Evolutionary conservation across 805 yeast species (phyloP), one percentile per base, ranked within the genome.

Genomic region (Lipomyces mesembrius): DNA sequence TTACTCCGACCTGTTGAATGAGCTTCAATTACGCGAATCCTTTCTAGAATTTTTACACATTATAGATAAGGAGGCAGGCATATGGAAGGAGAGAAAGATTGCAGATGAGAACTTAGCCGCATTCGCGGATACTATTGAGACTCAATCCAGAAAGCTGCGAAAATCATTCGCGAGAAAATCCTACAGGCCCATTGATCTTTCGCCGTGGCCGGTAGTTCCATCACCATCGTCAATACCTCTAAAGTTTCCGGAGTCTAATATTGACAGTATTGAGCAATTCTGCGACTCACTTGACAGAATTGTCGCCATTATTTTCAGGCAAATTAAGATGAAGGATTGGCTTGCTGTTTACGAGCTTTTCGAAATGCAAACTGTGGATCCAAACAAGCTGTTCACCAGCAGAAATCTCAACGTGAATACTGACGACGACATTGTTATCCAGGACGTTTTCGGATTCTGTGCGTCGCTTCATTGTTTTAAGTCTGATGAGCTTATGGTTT

Each of bases 251-350:
- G 63, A 55, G 4, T 22, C 39, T 14, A 34, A 46, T 3, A 20
- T 67, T 9, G 67, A 60, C 1, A 61, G 66, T 4, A 83, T 92
- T 66, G 88, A 88, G 66, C 79, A 81, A 59, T 89, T 91, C 77
- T 81, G 91, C 27, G 84, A 83, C 63, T 83, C 83, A 57, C 77
- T 93, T 66, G 94, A 93, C 77, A 79, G 81, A 20, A 79, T 91
- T 6, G 82, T 90, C 34, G 80, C 84, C 1, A 83, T 84, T 2
- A 81, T 88, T 39, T 87, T 88, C 74, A 80, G 79, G 34, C 83
- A 85, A 11, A 83, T 89, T 43, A 83, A 86, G 12, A 77, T 86
- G 12, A 85, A 84, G 67, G 96, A 93, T 72, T 94, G 98, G 97
- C 81, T 91, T 61, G 83, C 84, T 63, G 84, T 88, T 2, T 90